Evolutionary conservation across 371 early-diverging fungal genomes (phyloP).

Genomic region (Apophysomyces variabilis): DNA sequence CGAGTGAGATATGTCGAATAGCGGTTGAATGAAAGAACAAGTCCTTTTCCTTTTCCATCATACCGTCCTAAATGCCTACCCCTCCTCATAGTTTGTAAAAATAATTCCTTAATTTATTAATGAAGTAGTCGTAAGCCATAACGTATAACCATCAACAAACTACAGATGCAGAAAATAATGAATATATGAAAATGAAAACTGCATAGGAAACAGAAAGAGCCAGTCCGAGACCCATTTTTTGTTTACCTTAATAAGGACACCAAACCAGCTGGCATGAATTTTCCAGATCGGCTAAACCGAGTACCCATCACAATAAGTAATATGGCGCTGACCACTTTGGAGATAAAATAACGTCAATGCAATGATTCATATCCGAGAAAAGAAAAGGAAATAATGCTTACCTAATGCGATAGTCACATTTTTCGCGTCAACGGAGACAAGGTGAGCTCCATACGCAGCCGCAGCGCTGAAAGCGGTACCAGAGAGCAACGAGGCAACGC

Average conservation of each 20-base stretch:
- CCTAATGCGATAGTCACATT: conserved; percentile 50
- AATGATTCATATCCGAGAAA: too few species aligned
- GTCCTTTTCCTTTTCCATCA: background rate
- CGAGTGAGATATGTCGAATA: too few species aligned
- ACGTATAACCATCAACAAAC: conserved; percentile 35
- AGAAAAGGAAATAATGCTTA: conserved; percentile 19
- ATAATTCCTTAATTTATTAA: conserved; percentile 5
- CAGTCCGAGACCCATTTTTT: too few species aligned
- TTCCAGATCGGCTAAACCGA: conserved; percentile 56
- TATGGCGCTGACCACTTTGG: conserved; percentile 39
- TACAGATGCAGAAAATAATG: background rate
- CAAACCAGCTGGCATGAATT: conserved; percentile 70
- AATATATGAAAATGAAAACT: background rate
- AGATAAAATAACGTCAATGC: too few species aligned
- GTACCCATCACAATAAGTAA: conserved; percentile 62
- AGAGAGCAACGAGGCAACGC: conserved; percentile 46
- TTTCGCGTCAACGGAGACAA: conserved; percentile 47
- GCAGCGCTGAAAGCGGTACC: conserved; percentile 47
- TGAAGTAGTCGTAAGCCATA: conserved; percentile 29
- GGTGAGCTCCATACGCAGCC: conserved; percentile 47
- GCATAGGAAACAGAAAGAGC: too few species aligned
- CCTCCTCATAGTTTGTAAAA: too few species aligned
- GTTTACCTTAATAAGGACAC: conserved; percentile 54
- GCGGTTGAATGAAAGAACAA: background rate
- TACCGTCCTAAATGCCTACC: background rate